These are phyloP conservation scores for Clonostachys byssicola DNA, from an alignment of 2,329 filamentous ascomycete genomes.

Conservation along the genomic window DNA sequence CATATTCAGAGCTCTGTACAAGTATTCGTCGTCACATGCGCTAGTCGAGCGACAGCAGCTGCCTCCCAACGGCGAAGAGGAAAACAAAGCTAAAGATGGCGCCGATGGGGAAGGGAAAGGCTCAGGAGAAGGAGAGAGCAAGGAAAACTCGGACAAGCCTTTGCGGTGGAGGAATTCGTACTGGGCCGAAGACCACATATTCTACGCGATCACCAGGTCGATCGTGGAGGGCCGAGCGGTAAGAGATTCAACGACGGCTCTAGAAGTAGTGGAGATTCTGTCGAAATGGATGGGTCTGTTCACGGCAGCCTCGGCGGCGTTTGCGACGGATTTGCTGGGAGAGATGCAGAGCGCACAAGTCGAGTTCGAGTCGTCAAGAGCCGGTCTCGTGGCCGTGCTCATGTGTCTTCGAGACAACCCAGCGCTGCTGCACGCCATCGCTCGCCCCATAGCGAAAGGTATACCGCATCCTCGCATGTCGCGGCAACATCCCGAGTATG, in stretches of 20 bases:
- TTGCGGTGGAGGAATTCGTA: slow-evolving; percentile 53
- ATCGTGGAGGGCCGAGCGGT: slow-evolving; percentile 58
- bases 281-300: slow-evolving; percentile 58
- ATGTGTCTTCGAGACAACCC: slow-evolving; percentile 58
- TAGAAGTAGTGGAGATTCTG: slow-evolving; percentile 44
- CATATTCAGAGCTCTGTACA: slow-evolving; percentile 50
- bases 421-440: slow-evolving; percentile 48
- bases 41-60: slow-evolving; percentile 16
- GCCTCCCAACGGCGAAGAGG: not conserved
- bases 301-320: slow-evolving; percentile 42
- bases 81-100: not conserved
- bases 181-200: slow-evolving; percentile 79
- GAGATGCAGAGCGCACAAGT: slow-evolving; percentile 35
- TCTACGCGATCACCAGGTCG: slow-evolving; percentile 87
- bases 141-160: slow-evolving; percentile 9
- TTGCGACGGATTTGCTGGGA: slow-evolving; percentile 39
- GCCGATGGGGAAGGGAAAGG: not conserved
- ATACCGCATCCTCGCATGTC: slow-evolving; percentile 3
- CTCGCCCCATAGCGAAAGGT: slow-evolving; percentile 49
- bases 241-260: slow-evolving; percentile 36
- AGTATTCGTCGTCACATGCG: slow-evolving; percentile 49
- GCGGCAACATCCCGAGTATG: not conserved
- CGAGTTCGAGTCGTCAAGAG: slow-evolving; percentile 56
- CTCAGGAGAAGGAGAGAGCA: slow-evolving; percentile 10
- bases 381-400: slow-evolving; percentile 60